These are phyloP conservation scores for Moniliophthora roreri DNA, from an alignment of 1,284 basidiomycete species.

Conservation along the genomic window DNA sequence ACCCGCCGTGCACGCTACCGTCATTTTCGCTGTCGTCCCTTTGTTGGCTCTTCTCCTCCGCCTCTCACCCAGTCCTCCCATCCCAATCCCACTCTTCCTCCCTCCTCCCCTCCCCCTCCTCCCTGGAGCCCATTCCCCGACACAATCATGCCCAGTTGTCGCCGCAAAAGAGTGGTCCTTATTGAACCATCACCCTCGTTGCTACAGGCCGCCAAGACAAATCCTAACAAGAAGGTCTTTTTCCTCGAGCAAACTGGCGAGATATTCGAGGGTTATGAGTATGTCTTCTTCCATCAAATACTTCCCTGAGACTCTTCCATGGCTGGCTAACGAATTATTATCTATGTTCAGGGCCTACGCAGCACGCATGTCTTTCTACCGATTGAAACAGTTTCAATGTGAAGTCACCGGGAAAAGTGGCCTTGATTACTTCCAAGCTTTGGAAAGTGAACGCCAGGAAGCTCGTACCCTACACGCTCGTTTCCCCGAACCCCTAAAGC, in stretches of 20 bases:
- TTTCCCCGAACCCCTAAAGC: constrained; percentile 92
- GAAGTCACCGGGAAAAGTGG: constrained; percentile 94
- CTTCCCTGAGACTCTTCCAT: constrained; percentile 19
- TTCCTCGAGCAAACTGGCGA: constrained; percentile 92
- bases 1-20: not conserved
- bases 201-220: constrained; percentile 59
- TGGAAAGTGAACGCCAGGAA: constrained; percentile 89
- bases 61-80: constrained; percentile 18
- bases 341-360: constrained; percentile 73
- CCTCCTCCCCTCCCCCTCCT: constrained; percentile 17
- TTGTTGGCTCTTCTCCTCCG: constrained; percentile 17
- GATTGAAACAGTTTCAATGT: constrained; percentile 90
- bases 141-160: constrained; percentile 78
- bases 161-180: constrained; percentile 88
- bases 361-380: constrained; percentile 91
- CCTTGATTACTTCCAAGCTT: constrained; percentile 92
- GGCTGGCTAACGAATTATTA: constrained; percentile 23
- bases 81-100: constrained; percentile 21
- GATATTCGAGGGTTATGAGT: constrained; percentile 95
- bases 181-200: constrained; percentile 73
- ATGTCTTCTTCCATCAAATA: constrained; percentile 33
- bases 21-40: constrained; percentile 5
- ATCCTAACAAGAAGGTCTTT: constrained; percentile 77
- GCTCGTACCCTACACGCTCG: constrained; percentile 84
- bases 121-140: constrained; percentile 16